Conservation (phyloP, 1,284 basidiomycete species). For the Sporisorium iseilematis-ciliati region DNA sequence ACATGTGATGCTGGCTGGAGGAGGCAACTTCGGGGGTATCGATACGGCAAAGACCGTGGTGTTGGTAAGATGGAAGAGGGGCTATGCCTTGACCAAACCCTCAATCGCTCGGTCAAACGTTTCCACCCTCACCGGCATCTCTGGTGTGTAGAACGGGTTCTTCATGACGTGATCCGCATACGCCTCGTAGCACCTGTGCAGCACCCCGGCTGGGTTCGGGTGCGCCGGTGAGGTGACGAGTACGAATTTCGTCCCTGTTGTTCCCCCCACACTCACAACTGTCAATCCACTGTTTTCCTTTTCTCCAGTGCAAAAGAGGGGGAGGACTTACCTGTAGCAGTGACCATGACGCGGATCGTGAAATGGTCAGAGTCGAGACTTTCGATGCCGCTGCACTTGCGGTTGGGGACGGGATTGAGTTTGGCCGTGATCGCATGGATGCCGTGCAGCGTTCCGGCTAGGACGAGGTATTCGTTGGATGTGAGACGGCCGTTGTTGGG, state of each 20-base stretch:
- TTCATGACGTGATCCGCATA: constrained; percentile 98
- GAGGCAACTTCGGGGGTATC: neutral
- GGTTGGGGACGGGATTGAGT: constrained; percentile 78
- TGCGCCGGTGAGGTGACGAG: constrained; percentile 85
- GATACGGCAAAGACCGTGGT: no score
- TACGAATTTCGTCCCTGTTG: constrained; percentile 94
- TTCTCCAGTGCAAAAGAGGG: no score
- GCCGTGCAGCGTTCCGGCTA: constrained; percentile 96
- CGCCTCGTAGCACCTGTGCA: constrained; percentile 85
- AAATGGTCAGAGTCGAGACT: constrained; percentile 94
- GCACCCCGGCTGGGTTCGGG: constrained; percentile 71
- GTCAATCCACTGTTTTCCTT: no score
- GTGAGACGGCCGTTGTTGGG: constrained; percentile 70
- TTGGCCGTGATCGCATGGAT: constrained; percentile 97
- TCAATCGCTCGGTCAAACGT: constrained; percentile 80
- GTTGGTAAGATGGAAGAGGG: no score
- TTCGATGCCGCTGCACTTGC: constrained; percentile 81
- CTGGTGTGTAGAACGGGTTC: constrained; percentile 97
- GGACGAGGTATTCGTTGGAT: constrained; percentile 97
- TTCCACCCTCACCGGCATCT: constrained; percentile 96
- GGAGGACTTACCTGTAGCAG: constrained; percentile 82
- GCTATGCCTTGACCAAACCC: constrained; percentile 47
- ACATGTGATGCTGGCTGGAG: constrained; percentile 8
- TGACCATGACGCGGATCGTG: constrained; percentile 88
- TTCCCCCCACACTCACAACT: no score